Base-by-base conservation (phyloP, 805 yeast species). In the Jamesozyma gamospora region DNA sequence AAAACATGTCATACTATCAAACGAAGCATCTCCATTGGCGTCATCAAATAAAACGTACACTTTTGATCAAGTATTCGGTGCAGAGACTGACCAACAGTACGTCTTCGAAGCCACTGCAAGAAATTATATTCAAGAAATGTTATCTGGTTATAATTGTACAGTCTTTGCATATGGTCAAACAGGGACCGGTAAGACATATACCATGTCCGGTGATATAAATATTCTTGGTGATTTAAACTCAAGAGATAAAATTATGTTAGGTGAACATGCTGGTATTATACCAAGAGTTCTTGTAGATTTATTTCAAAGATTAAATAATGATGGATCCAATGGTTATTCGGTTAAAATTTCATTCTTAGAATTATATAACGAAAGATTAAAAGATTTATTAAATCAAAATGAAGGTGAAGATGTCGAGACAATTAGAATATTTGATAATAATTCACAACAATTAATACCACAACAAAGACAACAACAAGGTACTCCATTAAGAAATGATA, bases 101-200 rank as follows among this genome's bases (percentile, higher is more conserved):
- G 60, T 85, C 0, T 86, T 75, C 48, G 77, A 78, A 6, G 75
- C 74, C 2, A 77, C 79, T 9, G 88, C 86, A 0, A 58, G 66
- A 31, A 69, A 70, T 11, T 64, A 74, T 14, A 60, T 78, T 4
- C 64, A 69, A n/a, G 94, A 86, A 42, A 68, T 82, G 55, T 55
- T 84, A 34, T 62, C 69, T 27, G 90, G 87, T 15, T 80, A 79
- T 53, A 83, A 83, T 53, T 84, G 85, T 44, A 80, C 94, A 0
- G 71, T 83, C 11, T 74, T 84, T 53, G 92, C 94, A 0, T 85
- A 86, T 62, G 95, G 95, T 1, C 94, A 83, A 57, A 84, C 94
- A 0, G 94, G 94, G 8, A 81, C 92, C 0, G 94, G 94, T 14
- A 84, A 83, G 52, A 83, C 94, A 0, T 74, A 75, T 52, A 65